phyloP scores from a whole-genome alignment of 176 grass and related monocot genomes.

The Oropetium thomaeum region DNA sequence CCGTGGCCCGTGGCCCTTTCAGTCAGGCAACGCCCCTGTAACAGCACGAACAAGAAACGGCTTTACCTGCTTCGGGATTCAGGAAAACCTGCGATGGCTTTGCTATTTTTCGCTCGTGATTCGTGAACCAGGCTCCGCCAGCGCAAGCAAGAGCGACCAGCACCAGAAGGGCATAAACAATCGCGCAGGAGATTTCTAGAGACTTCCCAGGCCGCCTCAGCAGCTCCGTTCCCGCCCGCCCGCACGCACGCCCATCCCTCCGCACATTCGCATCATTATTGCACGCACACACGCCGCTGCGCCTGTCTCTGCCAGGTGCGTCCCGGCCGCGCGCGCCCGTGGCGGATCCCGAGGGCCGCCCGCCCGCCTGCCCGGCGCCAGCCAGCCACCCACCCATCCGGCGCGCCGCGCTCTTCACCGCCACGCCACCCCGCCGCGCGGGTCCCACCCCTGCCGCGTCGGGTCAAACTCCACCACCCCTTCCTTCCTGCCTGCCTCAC shows the following conservation, averaged over 20 bases:
- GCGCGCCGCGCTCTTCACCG: background rate
- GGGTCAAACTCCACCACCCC: conserved; percentile 51
- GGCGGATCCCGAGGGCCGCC: conserved; percentile 26
- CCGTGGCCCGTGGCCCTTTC: too few relatives aligned
- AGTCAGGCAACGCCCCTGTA: too few relatives aligned
- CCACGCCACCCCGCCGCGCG: conserved; percentile 16
- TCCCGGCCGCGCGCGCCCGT: background rate
- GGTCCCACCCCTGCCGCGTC: conserved; percentile 34
- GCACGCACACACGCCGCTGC: background rate
- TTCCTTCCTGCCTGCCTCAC: background rate
- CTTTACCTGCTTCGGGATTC: background rate
- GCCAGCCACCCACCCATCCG: background rate
- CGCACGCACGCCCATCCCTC: background rate
- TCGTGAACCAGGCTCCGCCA: background rate
- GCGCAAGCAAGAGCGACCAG: too few relatives aligned
- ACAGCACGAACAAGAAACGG: too few relatives aligned
- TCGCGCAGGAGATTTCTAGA: background rate
- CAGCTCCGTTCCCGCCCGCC: background rate
- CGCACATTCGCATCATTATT: conserved; percentile 31
- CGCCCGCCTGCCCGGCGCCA: too few relatives aligned
- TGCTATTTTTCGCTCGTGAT: background rate
- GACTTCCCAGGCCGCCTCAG: background rate
- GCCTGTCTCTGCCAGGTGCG: background rate
- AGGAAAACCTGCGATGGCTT: background rate
- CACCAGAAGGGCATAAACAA: background rate